Evolutionary conservation across 2,329 filamentous ascomycete species (phyloP).

Genomic region (Alternaria sp.): DNA sequence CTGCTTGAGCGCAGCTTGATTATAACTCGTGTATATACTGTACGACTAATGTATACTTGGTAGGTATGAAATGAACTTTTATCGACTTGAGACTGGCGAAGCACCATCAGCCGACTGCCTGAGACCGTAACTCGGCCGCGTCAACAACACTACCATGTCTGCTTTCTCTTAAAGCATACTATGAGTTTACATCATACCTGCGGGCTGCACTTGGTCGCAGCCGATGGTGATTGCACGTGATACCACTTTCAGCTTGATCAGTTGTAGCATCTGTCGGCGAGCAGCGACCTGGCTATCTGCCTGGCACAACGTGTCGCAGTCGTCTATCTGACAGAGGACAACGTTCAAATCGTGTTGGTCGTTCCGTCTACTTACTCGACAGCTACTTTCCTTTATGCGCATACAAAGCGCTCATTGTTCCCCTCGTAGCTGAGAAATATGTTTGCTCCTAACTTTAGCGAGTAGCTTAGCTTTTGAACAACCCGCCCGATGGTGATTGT

Average conservation of each 20-base stretch:
- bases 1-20: slow-evolving; percentile 30
- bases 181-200: not conserved
- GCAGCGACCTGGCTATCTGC: not conserved
- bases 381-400: not conserved
- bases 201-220: not conserved
- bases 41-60: slow-evolving; percentile 15
- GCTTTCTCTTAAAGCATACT: not conserved
- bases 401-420: not conserved
- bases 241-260: not conserved
- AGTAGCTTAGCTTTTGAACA: not conserved
- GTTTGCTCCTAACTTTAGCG: not conserved
- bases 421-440: not conserved
- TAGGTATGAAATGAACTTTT: not conserved
- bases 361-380: not conserved
- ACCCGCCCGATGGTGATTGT: not conserved
- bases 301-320: not conserved
- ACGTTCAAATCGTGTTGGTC: not conserved
- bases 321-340: not conserved
- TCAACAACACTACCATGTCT: not conserved
- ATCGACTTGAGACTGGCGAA: not conserved
- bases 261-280: not conserved
- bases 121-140: not conserved
- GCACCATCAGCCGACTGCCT: not conserved
- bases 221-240: not conserved
- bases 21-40: slow-evolving; percentile 11